These are phyloP conservation scores for Aureobasidium sp. DNA, from an alignment of 2,329 filamentous ascomycete genomes.

Conservation along the genomic window DNA sequence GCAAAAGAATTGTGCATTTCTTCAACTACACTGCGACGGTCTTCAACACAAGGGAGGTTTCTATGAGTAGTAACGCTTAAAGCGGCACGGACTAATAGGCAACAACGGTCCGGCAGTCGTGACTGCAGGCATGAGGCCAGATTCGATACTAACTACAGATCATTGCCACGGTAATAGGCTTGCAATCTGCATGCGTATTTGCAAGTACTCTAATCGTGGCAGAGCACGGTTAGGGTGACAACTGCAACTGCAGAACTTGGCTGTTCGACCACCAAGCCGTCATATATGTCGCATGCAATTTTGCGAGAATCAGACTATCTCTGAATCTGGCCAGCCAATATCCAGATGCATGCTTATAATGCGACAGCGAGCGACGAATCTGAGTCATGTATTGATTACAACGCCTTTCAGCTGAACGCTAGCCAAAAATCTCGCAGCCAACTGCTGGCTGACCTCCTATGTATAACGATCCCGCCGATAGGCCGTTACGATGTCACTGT, in stretches of 20 bases:
- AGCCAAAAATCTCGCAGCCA: background rate
- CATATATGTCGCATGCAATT: background rate
- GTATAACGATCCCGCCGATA: background rate
- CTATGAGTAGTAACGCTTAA: no score
- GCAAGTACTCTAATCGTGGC: no score
- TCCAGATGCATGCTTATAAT: background rate
- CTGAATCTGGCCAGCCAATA: background rate
- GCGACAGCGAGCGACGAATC: background rate
- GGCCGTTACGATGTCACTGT: background rate
- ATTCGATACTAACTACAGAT: no score
- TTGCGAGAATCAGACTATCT: background rate
- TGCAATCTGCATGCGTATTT: no score
- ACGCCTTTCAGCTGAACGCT: background rate
- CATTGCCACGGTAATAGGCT: no score
- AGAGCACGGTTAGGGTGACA: no score
- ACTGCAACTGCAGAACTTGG: background rate
- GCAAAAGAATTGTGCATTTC: no score
- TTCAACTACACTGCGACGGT: no score
- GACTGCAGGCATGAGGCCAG: no score
- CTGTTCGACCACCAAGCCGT: background rate
- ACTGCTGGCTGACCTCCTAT: background rate
- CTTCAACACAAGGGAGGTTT: no score
- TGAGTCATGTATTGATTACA: background rate
- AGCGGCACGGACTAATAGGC: no score
- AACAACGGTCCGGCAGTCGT: no score